phyloP scores from a whole-genome alignment of 2,329 filamentous ascomycete species.

The Coniochaeta hoffmannii region DNA sequence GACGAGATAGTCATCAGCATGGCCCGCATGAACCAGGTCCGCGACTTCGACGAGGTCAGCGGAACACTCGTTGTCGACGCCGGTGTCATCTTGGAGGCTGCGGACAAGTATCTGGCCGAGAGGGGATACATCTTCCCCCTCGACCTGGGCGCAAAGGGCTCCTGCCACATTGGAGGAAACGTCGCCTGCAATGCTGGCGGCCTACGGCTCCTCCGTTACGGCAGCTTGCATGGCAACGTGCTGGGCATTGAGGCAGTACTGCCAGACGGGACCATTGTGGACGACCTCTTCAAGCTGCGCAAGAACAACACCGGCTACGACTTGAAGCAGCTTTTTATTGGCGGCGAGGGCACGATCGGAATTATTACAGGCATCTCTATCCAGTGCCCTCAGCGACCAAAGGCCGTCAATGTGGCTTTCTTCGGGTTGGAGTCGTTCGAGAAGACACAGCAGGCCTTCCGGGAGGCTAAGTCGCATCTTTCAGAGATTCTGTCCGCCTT shows the following conservation, averaged over 20 bases:
- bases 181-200: conserved; percentile 94
- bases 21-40: conserved; percentile 82
- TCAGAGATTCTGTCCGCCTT: conserved; percentile 96
- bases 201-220: conserved; percentile 81
- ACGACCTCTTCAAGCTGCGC: conserved; percentile 79
- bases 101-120: conserved; percentile 78
- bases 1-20: conserved; percentile 96
- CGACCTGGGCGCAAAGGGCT: conserved; percentile 96
- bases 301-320: conserved; percentile 99
- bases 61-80: conserved; percentile 86
- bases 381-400: conserved; percentile 78
- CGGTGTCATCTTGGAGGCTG: conserved; percentile 82
- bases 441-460: conserved; percentile 78
- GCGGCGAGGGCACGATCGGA: conserved; percentile 88
- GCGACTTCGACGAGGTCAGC: conserved; percentile 87
- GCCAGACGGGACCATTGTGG: conserved; percentile 84
- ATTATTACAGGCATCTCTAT: conserved; percentile 89
- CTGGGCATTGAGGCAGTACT: conserved; percentile 90
- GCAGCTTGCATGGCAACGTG: conserved; percentile 87
- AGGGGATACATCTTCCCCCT: conserved; percentile 86
- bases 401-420: conserved; percentile 89
- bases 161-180: conserved; percentile 93
- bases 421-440: conserved; percentile 88
- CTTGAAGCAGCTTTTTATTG: conserved; percentile 93
- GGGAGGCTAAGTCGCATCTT: conserved; percentile 80